These are phyloP conservation scores for Camelina hispida DNA, from an alignment of 345 rosid genomes.

Conservation along the genomic window DNA sequence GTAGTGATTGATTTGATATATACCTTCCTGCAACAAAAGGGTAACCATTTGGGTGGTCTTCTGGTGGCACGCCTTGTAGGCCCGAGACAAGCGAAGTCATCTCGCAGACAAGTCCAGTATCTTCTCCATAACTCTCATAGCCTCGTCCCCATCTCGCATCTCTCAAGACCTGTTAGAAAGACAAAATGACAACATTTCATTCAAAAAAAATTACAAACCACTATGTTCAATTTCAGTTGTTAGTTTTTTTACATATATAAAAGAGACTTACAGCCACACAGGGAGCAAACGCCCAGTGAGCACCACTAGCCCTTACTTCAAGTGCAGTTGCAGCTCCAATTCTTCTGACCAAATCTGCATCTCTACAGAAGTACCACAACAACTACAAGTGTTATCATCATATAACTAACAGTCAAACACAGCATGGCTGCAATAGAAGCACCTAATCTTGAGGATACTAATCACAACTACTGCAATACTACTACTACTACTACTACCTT, in stretches of 20 bases:
- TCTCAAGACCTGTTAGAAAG: slow-evolving; percentile 55
- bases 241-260: not conserved
- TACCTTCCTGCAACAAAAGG: slow-evolving; percentile 93
- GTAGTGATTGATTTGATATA: not conserved
- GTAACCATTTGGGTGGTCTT: slow-evolving; percentile 71
- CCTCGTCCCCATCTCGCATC: slow-evolving; percentile 94
- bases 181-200: not conserved
- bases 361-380: slow-evolving; percentile 47
- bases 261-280: slow-evolving; percentile 77
- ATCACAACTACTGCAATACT: not conserved
- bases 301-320: slow-evolving; percentile 88
- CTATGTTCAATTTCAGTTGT: not conserved
- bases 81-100: slow-evolving; percentile 72
- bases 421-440: not conserved
- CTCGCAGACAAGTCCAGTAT: slow-evolving; percentile 63
- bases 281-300: slow-evolving; percentile 87
- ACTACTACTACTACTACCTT: not conserved
- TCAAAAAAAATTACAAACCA: not conserved
- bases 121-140: slow-evolving; percentile 88
- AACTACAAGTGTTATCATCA: not conserved
- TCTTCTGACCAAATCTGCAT: slow-evolving; percentile 68
- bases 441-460: slow-evolving; percentile 2
- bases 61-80: slow-evolving; percentile 81
- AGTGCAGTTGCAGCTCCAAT: slow-evolving; percentile 88
- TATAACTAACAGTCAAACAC: not conserved